Conservation (phyloP, 306 rosid species). For the Vigna reflexopilosa region DNA sequence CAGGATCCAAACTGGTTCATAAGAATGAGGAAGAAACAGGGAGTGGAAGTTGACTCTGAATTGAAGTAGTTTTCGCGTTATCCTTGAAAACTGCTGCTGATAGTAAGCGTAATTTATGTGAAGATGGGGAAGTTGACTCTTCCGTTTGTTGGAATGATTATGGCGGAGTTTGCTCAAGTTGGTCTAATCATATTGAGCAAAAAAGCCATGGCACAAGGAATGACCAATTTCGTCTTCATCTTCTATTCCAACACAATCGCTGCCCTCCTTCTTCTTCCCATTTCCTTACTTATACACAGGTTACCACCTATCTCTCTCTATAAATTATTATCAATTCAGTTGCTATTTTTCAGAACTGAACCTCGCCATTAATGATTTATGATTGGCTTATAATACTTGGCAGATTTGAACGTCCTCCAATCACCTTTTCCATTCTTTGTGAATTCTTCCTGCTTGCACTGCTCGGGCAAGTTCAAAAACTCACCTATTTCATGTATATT, state of each 20-base stretch:
- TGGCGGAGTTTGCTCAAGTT: constrained; percentile 73
- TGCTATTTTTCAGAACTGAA: neutral
- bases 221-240: constrained; percentile 72
- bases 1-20: neutral
- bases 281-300: constrained; percentile 64
- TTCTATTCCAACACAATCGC: constrained; percentile 76
- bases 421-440: constrained; percentile 54
- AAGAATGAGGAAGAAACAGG: neutral
- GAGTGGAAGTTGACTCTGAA: neutral
- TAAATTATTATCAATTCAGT: neutral
- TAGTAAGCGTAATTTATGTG: neutral
- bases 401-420: constrained; percentile 64
- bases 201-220: constrained; percentile 67
- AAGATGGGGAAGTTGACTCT: constrained; percentile 54
- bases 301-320: neutral
- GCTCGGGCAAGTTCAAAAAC: constrained; percentile 59
- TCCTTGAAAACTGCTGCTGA: neutral
- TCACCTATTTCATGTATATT: neutral
- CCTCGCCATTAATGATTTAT: neutral
- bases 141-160: constrained; percentile 72
- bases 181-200: constrained; percentile 75
- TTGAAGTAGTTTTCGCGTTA: neutral
- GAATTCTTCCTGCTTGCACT: constrained; percentile 67
- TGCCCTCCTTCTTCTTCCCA: constrained; percentile 70
- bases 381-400: neutral